Evolutionary conservation across 139 green algal species (phyloP), one percentile per base, ranked within the genome.

Genomic region (Ettlia oleoabundans): DNA sequence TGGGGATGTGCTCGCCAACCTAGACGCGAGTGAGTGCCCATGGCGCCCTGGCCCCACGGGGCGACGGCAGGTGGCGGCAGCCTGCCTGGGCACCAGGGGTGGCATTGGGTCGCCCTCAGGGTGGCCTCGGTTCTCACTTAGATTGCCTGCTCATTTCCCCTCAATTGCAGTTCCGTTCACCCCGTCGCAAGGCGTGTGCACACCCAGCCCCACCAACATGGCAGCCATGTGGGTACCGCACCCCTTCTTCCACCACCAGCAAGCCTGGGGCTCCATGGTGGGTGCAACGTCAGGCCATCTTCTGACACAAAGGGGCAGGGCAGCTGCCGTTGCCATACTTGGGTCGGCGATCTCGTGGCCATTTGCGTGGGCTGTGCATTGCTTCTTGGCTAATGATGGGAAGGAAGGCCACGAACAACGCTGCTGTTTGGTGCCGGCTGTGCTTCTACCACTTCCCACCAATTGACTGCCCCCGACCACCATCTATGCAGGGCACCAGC

Each of bases 151-250:
- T 2, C 6, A 2, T 41, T 30, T 43, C n/a, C 26, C 38, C n/a
- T 38, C 24, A 1, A 8, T 24, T 71, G 83, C 86, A 90, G 87
- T 91, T 26, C 82, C 85, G 21, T 91, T 91, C 76, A 91, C 87
- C 2, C 87, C 87, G 8, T 86, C 68, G 7, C 85, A 90, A 70
- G 87, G 87, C 3, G 78, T 91, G 47, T 88, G 87, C 41, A 90
- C 87, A 2, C 87, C 87, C 6, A 90, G 81, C 61, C 87, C 87
- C 24, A 88, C 77, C 19, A 88, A 91, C 68, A 83, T 88, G 67
- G 82, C 86, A 1, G 78, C 84, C n/a, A 55, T 86, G 67, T 84
- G 82, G 67, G 43, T 68, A 68, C 30, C 40, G 28, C 62, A 68
- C 37, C 70, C 47, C 30, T 82, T 69, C 70, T 40, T 62, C 69